phyloP scores from a whole-genome alignment of 1,139 yeast species.

The Scheffersomyces quercinus region DNA sequence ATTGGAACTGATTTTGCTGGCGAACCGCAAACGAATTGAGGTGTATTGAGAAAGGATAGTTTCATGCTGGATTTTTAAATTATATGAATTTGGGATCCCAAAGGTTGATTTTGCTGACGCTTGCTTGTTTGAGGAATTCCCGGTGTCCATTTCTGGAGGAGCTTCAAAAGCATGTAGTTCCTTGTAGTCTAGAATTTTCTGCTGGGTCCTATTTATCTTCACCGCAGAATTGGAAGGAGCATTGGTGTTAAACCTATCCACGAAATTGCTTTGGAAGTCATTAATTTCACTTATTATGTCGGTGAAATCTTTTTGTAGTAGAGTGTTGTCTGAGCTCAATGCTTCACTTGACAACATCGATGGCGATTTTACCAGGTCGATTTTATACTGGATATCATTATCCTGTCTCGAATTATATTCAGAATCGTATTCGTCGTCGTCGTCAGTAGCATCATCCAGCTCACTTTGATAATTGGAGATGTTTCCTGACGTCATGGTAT shows the following conservation, averaged over 20 bases:
- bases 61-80: constrained; percentile 39
- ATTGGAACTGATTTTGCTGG: constrained; percentile 15
- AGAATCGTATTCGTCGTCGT: constrained; percentile 13
- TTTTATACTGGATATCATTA: not conserved
- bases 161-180: constrained; percentile 21
- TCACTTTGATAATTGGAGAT: constrained; percentile 25
- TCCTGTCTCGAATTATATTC: not conserved
- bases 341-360: not conserved
- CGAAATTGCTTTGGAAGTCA: constrained; percentile 33
- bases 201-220: constrained; percentile 33
- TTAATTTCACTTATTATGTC: constrained; percentile 32
- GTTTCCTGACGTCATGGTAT: constrained; percentile 5
- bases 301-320: constrained; percentile 10
- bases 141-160: not conserved
- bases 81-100: constrained; percentile 7
- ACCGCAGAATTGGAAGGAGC: constrained; percentile 3
- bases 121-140: not conserved
- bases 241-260: constrained; percentile 17
- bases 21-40: constrained; percentile 38
- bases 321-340: not conserved
- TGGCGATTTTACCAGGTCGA: constrained; percentile 1
- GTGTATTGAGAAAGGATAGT: constrained; percentile 39
- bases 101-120: not conserved
- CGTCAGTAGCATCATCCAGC: constrained; percentile 29
- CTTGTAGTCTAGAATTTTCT: constrained; percentile 36